Percentiles rank a stretch among this genome's conserved stretches.
These are phyloP conservation scores for Pythium rishiriense DNA, from an alignment of 352 stramenopile species.

Conservation along the genomic window DNA sequence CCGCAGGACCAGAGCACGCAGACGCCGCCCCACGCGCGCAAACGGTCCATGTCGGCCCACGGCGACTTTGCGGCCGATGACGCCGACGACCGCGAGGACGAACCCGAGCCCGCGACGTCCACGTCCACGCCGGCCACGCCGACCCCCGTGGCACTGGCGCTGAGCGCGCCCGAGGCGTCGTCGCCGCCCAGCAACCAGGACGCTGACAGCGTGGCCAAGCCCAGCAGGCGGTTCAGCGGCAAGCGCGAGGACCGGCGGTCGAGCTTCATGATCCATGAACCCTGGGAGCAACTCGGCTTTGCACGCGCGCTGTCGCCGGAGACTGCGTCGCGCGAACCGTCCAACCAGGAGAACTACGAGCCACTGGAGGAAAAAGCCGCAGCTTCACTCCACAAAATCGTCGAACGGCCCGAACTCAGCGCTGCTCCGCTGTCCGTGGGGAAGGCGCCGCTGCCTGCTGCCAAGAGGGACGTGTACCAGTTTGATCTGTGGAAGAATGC, in stretches of 20 bases:
- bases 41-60: slow-evolving; percentile 18
- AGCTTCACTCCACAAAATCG: slow-evolving; percentile 4
- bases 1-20: slow-evolving; percentile 9
- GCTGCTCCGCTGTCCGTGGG: background rate
- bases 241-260: slow-evolving; percentile 45
- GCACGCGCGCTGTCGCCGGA: slow-evolving; percentile 23
- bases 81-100: background rate
- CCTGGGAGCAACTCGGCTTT: slow-evolving; percentile 51
- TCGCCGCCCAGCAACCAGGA: slow-evolving; percentile 19
- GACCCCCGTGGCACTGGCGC: background rate
- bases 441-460: background rate
- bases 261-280: slow-evolving; percentile 64
- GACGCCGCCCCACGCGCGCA: background rate
- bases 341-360: slow-evolving; percentile 24
- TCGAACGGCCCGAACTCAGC: slow-evolving; percentile 3
- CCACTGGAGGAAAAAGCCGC: slow-evolving; percentile 20
- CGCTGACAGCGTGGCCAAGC: slow-evolving; percentile 11
- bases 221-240: slow-evolving; percentile 2
- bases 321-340: background rate
- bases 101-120: background rate
- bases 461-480: slow-evolving; percentile 33
- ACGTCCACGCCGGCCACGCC: slow-evolving; percentile 1
- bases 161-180: background rate
- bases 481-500: slow-evolving; percentile 71
- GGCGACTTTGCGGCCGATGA: background rate